phyloP scores from a whole-genome alignment of 768 basidiomycete species.

The Mycena belliarum region DNA sequence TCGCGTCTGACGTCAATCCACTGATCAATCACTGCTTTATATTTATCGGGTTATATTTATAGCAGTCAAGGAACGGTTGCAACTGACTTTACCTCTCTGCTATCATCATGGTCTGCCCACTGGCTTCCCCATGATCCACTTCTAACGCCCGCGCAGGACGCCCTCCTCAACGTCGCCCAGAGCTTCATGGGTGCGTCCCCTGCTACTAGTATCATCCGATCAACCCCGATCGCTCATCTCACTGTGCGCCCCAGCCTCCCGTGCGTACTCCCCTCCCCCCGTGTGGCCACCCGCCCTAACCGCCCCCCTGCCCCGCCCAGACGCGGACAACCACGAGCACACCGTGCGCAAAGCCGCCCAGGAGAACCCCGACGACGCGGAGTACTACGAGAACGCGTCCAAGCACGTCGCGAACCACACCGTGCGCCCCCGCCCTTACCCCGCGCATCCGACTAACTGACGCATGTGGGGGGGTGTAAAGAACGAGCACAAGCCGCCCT shows the following conservation, averaged over 20 bases:
- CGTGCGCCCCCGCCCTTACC: background rate
- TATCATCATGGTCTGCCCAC: conserved; percentile 53
- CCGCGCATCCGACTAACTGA: too few relatives aligned
- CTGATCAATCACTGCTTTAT: background rate
- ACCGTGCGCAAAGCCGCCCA: conserved; percentile 1
- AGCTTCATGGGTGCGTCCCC: conserved; percentile 6
- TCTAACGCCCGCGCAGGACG: background rate
- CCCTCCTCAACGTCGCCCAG: conserved; percentile 6
- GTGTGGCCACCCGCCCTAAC: too few relatives aligned
- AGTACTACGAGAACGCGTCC: background rate
- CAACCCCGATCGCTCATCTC: conserved; percentile 4
- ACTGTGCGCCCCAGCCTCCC: background rate
- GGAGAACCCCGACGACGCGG: conserved; percentile 11
- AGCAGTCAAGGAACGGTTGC: background rate
- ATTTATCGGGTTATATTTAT: background rate
- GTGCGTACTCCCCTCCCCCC: background rate
- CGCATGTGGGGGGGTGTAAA: too few relatives aligned
- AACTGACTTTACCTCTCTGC: background rate
- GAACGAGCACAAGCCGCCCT: background rate
- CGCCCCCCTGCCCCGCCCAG: background rate
- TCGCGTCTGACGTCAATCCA: background rate
- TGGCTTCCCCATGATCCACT: background rate
- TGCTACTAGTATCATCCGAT: background rate
- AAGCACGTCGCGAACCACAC: conserved; percentile 3
- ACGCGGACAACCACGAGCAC: background rate